Base-by-base conservation (phyloP, 495 filamentous ascomycete species). In the Friedmanniomyces endolithicus region DNA sequence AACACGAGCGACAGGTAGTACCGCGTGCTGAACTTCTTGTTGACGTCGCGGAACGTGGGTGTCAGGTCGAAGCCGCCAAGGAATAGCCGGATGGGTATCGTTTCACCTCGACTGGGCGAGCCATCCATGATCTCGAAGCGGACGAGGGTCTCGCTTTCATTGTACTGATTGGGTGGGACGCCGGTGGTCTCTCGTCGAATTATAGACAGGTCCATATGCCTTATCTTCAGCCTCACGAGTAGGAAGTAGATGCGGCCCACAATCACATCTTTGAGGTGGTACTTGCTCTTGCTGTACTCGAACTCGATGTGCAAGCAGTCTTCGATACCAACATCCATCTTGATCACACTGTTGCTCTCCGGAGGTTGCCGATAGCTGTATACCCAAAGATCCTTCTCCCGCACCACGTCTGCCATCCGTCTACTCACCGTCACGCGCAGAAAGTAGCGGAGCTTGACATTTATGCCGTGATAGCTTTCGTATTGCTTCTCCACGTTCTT, bases 111-210 rank as follows among this genome's bases (percentile, higher is more conserved):
- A 47, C 88, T 95, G 53, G 92, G 92, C 14, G 90, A 96, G 53
- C 92, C 92, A 70, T 98, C 92, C 92, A 98, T 98, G 63, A 98
- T 98, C 89, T 99, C 92, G 63, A 99, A 99, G 56, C 92, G 80
- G 54, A 99, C 92, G 65, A 99, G 73, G 14, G 92, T 99, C 72
- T 99, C 92, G 70, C 88, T 95, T 75, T 99, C 92, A 69, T 99
- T 97, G 69, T 99, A 99, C 68, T 99, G 94, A 71, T 99, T 99
- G n/a, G 92, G 92, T n/a, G 92, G 86, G 2, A 87, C 88, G 17
- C 92, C 92, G 7, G 92, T 97, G 6, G 92, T 97, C 72, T 99
- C 92, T 58, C 92, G 77, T 61, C 92, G 82, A 66, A 99, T 99
- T 62, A 99, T 99, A 56, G 87, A 92, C 47, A 99, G 72, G 74